Percentiles rank a stretch among this genome's conserved stretches.
Conservation (phyloP, 2,329 filamentous ascomycete genomes). For the Phialophora macrospora region DNA sequence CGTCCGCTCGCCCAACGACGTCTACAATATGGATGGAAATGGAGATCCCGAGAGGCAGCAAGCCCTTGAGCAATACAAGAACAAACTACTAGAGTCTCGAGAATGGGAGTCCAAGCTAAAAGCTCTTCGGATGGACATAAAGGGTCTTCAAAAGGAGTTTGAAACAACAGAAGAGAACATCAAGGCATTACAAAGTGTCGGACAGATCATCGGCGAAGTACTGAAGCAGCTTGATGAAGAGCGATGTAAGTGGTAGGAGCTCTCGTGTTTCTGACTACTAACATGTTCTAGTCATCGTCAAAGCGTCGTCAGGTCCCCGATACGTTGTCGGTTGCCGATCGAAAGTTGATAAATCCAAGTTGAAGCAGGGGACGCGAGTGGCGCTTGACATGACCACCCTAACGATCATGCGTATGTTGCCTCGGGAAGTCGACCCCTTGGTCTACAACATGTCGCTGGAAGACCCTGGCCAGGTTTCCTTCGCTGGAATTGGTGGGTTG, state of each 20-base stretch:
- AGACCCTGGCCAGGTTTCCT: slow-evolving; percentile 96
- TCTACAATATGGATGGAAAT: slow-evolving; percentile 41
- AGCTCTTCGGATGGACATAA: slow-evolving; percentile 90
- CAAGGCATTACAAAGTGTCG: slow-evolving; percentile 97
- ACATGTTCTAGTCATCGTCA: slow-evolving; percentile 79
- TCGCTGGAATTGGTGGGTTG: slow-evolving; percentile 93
- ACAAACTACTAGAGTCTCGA: slow-evolving; percentile 86
- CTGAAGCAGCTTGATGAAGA: slow-evolving; percentile 98
- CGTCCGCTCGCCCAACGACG: neutral
- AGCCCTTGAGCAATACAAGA: slow-evolving; percentile 77
- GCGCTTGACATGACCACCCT: slow-evolving; percentile 99
- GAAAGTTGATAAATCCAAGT: slow-evolving; percentile 94
- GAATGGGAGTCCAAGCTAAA: slow-evolving; percentile 99
- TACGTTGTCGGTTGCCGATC: slow-evolving; percentile 98
- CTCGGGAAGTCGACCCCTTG: slow-evolving; percentile 94
- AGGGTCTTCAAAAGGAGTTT: slow-evolving; percentile 90
- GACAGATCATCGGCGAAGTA: slow-evolving; percentile 98
- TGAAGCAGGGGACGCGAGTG: slow-evolving; percentile 97
- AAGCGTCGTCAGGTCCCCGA: slow-evolving; percentile 93
- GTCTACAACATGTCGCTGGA: slow-evolving; percentile 99
- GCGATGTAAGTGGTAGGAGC: slow-evolving; percentile 71
- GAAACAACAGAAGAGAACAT: slow-evolving; percentile 99
- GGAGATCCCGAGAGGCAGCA: slow-evolving; percentile 64
- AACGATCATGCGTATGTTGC: slow-evolving; percentile 99
- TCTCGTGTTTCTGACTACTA: slow-evolving; percentile 1